Evolutionary conservation across 2,329 filamentous ascomycete genomes (phyloP), one percentile per base, ranked within the genome.

Genomic region (Talaromyces funiculosus): DNA sequence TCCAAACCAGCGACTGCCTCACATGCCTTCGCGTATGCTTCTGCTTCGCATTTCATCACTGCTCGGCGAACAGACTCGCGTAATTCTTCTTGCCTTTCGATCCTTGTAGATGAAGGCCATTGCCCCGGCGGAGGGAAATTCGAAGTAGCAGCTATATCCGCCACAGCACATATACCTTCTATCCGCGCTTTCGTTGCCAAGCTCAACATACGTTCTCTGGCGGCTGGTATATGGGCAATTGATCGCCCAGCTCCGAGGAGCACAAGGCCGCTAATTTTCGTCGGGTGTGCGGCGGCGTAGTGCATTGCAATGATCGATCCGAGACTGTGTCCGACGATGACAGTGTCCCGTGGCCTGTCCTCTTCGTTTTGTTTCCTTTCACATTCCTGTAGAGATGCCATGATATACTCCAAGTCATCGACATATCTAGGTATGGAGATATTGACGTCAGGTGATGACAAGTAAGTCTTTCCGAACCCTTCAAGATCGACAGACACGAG

Each of bases 311-410:
- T 65, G 33, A 74, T 71, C 55, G 66, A 69, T 16, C 73, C 73
- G 53, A 76, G 67, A 16, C 72, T 75, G 64, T 76, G 73, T 18
- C 73, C 73, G 53, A 76, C 63, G 53, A 74, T 63, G 57, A 73
- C 37, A 16, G 57, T 16, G n/a, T n/a, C n/a, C n/a, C n/a, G n/a
- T n/a, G n/a, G n/a, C n/a, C n/a, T n/a, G n/a, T n/a, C n/a, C n/a
- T 29, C 58, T 60, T 8, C 33, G 47, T 31, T 31, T 31, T 38
- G 7, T 54, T 14, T 22, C 26, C 38, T 43, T 54, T 40, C 14
- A 8, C 38, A 54, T 18, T 24, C 31, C 26, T 60, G 58, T 38
- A 60, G n/a, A 45, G 33, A 35, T 60, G 51, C 40, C 51, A 60
- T 38, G n/a, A 60, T 7, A 55, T 38, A 60, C 24, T 38, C 58